A percentile compares a stretch with the other conserved stretches of the same genome.
Conservation (phyloP, 805 yeast species). For the Maudiozyma turicensis region DNA sequence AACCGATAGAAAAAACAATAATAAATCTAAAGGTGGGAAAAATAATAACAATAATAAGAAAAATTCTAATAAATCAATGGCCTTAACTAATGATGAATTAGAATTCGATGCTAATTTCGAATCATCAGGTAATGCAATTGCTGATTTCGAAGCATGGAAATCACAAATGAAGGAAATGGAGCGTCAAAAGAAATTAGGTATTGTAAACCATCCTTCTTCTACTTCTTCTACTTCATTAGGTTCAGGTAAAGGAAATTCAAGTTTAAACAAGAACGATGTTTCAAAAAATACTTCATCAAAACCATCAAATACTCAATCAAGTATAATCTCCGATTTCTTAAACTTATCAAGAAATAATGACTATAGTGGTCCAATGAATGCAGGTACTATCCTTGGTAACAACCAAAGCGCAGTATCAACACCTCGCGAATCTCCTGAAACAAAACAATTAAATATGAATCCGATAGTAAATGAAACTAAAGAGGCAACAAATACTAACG, state of each 20-base stretch:
- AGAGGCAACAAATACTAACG: not conserved
- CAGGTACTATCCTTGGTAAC: not conserved
- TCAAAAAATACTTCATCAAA: not conserved
- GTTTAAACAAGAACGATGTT: not conserved
- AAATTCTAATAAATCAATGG: not conserved
- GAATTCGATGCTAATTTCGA: slow-evolving; percentile 27
- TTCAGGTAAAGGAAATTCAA: not conserved
- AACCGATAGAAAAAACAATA: slow-evolving; percentile 8
- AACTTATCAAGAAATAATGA: slow-evolving; percentile 7
- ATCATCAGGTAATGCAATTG: slow-evolving; percentile 29
- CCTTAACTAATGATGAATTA: slow-evolving; percentile 14
- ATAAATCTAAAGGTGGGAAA: slow-evolving; percentile 3
- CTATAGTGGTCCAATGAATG: not conserved
- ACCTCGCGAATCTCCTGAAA: too few relatives aligned
- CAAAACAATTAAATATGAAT: not conserved
- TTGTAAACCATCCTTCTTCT: not conserved
- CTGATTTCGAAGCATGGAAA: slow-evolving; percentile 35
- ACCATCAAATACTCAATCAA: slow-evolving; percentile 8
- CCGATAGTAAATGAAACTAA: not conserved
- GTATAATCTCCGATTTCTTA: slow-evolving; percentile 26
- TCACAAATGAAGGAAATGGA: slow-evolving; percentile 31
- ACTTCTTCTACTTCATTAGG: not conserved
- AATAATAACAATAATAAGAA: not conserved
- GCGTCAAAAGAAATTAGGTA: slow-evolving; percentile 20
- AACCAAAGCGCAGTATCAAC: not conserved